A percentile compares a stretch with the other conserved stretches of the same genome.
Evolutionary conservation across 2,329 filamentous ascomycete genomes (phyloP).

Genomic region (Ophiostoma triangulosporum): DNA sequence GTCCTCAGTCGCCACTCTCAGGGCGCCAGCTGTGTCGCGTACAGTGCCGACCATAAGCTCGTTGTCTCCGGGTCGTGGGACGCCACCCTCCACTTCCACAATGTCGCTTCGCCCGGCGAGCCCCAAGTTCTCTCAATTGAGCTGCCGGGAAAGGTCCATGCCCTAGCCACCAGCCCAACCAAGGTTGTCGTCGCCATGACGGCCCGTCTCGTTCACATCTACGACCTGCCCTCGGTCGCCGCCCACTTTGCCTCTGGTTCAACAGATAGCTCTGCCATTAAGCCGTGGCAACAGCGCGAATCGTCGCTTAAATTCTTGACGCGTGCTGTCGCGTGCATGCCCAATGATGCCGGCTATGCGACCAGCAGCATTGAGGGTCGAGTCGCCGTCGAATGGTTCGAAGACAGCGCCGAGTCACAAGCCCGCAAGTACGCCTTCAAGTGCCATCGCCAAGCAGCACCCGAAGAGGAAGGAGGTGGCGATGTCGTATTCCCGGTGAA

Average conservation of each 20-base stretch:
- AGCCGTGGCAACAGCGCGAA: slow-evolving; percentile 87
- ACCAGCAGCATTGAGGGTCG: slow-evolving; percentile 87
- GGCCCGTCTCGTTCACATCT: slow-evolving; percentile 83
- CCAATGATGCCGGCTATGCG: slow-evolving; percentile 86
- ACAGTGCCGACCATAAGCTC: slow-evolving; percentile 62
- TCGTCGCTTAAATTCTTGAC: slow-evolving; percentile 95
- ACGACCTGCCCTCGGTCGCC: slow-evolving; percentile 62
- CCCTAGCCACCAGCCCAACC: slow-evolving; percentile 59
- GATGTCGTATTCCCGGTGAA: slow-evolving; percentile 90
- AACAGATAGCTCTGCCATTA: slow-evolving; percentile 36
- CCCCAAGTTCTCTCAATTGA: slow-evolving; percentile 46
- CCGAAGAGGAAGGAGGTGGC: slow-evolving; percentile 46
- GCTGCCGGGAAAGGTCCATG: slow-evolving; percentile 80
- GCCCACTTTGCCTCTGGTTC: slow-evolving; percentile 34
- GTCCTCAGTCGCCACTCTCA: slow-evolving; percentile 66
- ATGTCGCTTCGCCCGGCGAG: slow-evolving; percentile 25
- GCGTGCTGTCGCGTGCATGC: slow-evolving; percentile 87
- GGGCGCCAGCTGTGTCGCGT: slow-evolving; percentile 73
- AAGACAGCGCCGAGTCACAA: slow-evolving; percentile 74
- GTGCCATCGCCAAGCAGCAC: slow-evolving; percentile 70
- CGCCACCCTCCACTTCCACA: slow-evolving; percentile 73
- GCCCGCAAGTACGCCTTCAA: slow-evolving; percentile 97
- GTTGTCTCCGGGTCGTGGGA: slow-evolving; percentile 92
- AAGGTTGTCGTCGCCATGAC: slow-evolving; percentile 96
- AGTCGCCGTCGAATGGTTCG: slow-evolving; percentile 96